These are phyloP conservation scores for Rosellinia necatrix DNA, from an alignment of 2,329 filamentous ascomycete species.

Conservation along the genomic window DNA sequence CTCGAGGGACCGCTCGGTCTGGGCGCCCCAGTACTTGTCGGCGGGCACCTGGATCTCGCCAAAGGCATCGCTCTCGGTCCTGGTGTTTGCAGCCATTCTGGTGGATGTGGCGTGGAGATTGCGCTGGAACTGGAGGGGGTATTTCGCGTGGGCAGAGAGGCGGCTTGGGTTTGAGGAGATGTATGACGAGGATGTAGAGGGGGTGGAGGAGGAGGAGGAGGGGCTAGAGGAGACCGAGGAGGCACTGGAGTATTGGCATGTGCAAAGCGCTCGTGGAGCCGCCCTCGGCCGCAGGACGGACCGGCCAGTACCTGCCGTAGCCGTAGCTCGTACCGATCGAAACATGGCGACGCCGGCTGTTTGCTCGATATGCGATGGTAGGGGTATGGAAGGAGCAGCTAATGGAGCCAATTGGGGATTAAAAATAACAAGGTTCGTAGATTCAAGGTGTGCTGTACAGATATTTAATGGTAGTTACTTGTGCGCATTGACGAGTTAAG, in stretches of 20 bases:
- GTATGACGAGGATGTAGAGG: constrained; percentile 30
- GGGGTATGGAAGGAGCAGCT: not conserved
- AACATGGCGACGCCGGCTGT: constrained; percentile 36
- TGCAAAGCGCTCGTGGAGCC: constrained; percentile 42
- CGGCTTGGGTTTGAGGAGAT: constrained; percentile 28
- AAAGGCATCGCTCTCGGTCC: constrained; percentile 96
- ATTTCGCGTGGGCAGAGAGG: constrained; percentile 26
- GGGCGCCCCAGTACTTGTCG: constrained; percentile 98
- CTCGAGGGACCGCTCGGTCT: constrained; percentile 92
- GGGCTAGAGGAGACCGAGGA: constrained; percentile 31
- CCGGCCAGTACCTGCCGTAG: constrained; percentile 41
- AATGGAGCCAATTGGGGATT: constrained; percentile 4
- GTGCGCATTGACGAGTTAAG: not conserved
- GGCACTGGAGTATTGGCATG: constrained; percentile 40
- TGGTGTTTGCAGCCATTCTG: constrained; percentile 61
- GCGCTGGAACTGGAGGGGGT: constrained; percentile 40
- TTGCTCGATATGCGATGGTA: not conserved
- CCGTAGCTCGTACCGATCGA: constrained; percentile 44
- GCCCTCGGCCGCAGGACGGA: constrained; percentile 42
- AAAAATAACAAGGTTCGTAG: not conserved
- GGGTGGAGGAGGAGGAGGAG: constrained; percentile 18
- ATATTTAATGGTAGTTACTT: not conserved
- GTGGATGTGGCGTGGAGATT: constrained; percentile 51
- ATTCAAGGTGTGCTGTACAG: not conserved
- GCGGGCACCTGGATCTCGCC: constrained; percentile 90